Conservation (phyloP, 2,329 filamentous ascomycete genomes). For the Phaeophleospora eucalypticola region DNA sequence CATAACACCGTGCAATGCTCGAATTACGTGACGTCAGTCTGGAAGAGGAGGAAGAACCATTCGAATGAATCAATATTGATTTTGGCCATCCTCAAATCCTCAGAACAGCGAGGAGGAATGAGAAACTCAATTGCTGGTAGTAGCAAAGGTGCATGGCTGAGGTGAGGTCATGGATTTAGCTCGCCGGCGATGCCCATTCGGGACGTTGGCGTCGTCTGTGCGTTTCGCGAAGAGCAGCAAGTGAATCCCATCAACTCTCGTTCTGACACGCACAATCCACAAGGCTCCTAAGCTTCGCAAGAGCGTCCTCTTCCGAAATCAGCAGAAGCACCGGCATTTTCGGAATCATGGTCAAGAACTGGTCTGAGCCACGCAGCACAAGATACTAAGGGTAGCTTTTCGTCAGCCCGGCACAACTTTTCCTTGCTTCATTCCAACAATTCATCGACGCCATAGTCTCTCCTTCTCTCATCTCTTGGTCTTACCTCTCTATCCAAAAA, state of each 20-base stretch:
- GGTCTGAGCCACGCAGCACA: background rate
- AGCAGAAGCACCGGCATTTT: too few species aligned
- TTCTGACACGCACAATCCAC: too few species aligned
- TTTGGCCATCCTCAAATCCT: too few species aligned
- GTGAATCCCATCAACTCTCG: too few species aligned
- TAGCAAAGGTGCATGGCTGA: too few species aligned
- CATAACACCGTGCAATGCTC: background rate
- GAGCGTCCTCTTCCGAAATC: too few species aligned
- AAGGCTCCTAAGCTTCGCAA: too few species aligned
- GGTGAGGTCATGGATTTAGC: background rate
- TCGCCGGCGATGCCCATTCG: constrained; percentile 4
- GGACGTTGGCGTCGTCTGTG: background rate
- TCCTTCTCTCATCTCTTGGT: background rate
- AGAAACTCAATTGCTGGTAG: too few species aligned
- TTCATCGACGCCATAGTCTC: background rate
- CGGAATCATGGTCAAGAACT: too few species aligned
- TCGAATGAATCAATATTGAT: background rate
- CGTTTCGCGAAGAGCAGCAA: background rate
- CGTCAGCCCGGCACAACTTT: background rate
- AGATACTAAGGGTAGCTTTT: background rate
- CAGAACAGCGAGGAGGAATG: too few species aligned
- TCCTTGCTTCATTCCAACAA: background rate
- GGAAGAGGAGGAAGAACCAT: background rate
- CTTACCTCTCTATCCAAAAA: background rate
- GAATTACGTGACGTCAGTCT: background rate